phyloP scores from a whole-genome alignment of 2,329 filamentous ascomycete genomes.

The Botrytis galanthina region DNA sequence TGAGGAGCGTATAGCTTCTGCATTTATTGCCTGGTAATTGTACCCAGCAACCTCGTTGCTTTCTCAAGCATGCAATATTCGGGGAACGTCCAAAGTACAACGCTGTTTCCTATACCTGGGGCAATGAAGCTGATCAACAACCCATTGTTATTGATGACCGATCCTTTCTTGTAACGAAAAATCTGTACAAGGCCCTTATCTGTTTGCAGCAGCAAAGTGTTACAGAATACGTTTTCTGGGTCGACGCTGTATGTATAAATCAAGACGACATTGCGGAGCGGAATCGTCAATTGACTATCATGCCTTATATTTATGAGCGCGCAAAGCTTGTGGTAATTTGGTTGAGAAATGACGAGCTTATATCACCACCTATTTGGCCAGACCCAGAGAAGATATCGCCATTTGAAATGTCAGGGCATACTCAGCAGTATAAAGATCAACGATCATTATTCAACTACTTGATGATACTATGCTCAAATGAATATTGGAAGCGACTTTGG shows the following conservation, averaged over 20 bases:
- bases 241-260: constrained; percentile 26
- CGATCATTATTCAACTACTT: not conserved
- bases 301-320: constrained; percentile 21
- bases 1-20: not conserved
- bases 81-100: constrained; percentile 28
- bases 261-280: constrained; percentile 21
- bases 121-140: constrained; percentile 20
- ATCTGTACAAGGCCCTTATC: constrained; percentile 19
- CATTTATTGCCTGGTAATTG: not conserved
- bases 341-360: not conserved
- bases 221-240: constrained; percentile 18
- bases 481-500: constrained; percentile 32
- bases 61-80: constrained; percentile 21
- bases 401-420: not conserved
- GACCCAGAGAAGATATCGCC: not conserved
- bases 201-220: not conserved
- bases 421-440: not conserved
- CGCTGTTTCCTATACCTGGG: constrained; percentile 36
- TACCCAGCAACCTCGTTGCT: not conserved
- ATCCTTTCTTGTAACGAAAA: constrained; percentile 9
- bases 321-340: constrained; percentile 23
- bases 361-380: not conserved
- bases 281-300: constrained; percentile 22
- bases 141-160: constrained; percentile 28
- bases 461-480: constrained; percentile 22